Conservation (phyloP, 2,329 filamentous ascomycete genomes). For the Apiospora malaysiana region DNA sequence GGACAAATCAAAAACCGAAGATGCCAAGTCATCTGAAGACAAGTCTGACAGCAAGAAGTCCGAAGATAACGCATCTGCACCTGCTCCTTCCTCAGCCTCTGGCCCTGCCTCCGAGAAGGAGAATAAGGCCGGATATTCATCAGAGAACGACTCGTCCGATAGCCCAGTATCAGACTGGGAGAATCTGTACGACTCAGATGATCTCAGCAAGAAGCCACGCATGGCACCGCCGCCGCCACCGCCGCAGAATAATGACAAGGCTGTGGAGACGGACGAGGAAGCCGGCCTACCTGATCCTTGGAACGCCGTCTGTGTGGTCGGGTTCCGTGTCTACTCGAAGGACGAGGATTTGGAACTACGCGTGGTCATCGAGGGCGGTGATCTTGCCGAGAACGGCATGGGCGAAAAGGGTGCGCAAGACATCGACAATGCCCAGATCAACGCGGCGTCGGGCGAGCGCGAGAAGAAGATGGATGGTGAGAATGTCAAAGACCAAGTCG, state of each 20-base stretch:
- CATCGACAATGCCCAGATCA: conserved; percentile 62
- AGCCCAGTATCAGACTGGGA: conserved; percentile 66
- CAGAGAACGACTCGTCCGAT: conserved; percentile 62
- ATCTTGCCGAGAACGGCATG: conserved; percentile 61
- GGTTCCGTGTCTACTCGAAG: conserved; percentile 48
- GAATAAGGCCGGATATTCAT: conserved; percentile 44
- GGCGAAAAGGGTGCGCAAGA: conserved; percentile 61
- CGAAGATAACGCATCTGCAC: conserved; percentile 29
- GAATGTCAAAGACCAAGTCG: conserved; percentile 37
- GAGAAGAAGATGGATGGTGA: conserved; percentile 37
- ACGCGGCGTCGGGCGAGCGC: conserved; percentile 54
- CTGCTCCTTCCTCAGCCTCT: conserved; percentile 25
- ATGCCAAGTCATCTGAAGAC: conserved; percentile 22
- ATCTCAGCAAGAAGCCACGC: conserved; percentile 59
- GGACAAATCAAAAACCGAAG: conserved; percentile 20
- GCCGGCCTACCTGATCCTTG: conserved; percentile 45
- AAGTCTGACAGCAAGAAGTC: conserved; percentile 24
- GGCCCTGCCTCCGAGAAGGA: conserved; percentile 30
- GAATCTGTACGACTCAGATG: conserved; percentile 63
- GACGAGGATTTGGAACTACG: conserved; percentile 59
- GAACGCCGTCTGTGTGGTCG: conserved; percentile 50
- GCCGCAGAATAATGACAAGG: conserved; percentile 33
- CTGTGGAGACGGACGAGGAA: conserved; percentile 47
- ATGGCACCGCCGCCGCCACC: conserved; percentile 37
- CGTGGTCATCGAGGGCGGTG: conserved; percentile 61